Evolutionary conservation across 305 asterid genomes (phyloP), one percentile per base, ranked within the genome.

Genomic region (Salvia sclarea): DNA sequence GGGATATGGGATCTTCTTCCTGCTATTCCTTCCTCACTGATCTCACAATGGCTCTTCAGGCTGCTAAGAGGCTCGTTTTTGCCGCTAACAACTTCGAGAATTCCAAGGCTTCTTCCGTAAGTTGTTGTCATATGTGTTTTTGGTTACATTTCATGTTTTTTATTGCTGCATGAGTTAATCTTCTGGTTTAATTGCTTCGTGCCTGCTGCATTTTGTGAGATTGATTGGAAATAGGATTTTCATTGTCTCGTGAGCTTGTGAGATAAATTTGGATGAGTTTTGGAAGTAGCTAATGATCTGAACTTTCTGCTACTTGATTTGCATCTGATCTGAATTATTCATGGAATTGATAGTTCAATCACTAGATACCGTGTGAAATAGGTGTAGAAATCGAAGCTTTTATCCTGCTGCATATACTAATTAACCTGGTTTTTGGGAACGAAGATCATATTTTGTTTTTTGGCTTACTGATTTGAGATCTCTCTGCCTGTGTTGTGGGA

Each of bases 1-100:
- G 43, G 1, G 78, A 66, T 61, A 14, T 74, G 73, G 78, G 76
- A 17, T 63, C 79, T 14, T 82, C 87, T 70, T 71, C 84, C 12
- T 71, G 76, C 60, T 31, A 24, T 69, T 80, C 85, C 17, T 81
- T 70, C 52, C 77, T 90, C 14, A 79, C 91, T 76, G 97, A 93
- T 81, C 82, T 88, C 0, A 75, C 79, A 2, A 17, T 79, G 60
- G 88, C 84, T 50, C 84, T 88, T 59, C 86, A 80, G 78, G 86
- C 83, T 55, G 84, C 88, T 0, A 82, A 83, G 45, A 76, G 84
- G 17, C 81, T 88, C 43, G 76, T 88, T 14, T 28, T 72, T 55
- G 80, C 83, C 8, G 95, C 92, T 58, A 74, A 78, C 75, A 56
- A 75, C 76, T 66, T 83, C 62, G 83, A 79, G 11, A 22, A 28